Conservation (phyloP, 306 rosid genomes). For the Inga oerstediana region DNA sequence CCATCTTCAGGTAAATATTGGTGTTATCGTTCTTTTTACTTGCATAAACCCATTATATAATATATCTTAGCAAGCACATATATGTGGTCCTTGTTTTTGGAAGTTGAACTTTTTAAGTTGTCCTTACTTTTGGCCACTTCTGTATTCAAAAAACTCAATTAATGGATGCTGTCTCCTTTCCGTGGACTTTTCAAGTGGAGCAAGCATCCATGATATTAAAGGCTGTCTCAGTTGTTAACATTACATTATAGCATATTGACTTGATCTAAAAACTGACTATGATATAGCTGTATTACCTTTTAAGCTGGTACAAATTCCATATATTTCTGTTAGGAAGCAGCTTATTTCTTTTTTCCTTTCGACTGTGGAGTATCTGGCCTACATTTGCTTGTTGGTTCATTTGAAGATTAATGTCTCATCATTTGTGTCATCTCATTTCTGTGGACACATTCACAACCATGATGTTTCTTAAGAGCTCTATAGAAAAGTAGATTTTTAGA, state of each 20-base stretch:
- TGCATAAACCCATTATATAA: neutral
- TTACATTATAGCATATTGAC: neutral
- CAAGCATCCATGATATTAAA: slow-evolving; percentile 8
- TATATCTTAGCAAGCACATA: slow-evolving; percentile 1
- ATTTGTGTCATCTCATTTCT: neutral
- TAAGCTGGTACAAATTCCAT: neutral
- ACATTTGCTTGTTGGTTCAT: neutral
- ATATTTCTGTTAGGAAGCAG: neutral
- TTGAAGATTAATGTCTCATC: neutral
- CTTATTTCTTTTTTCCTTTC: neutral
- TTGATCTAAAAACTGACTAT: too few species aligned
- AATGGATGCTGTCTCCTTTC: slow-evolving; percentile 15
- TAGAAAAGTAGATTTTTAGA: neutral
- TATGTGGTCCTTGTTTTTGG: slow-evolving; percentile 5
- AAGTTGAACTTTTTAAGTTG: neutral
- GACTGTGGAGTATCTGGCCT: neutral
- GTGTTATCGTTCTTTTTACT: neutral
- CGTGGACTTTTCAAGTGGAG: slow-evolving; percentile 3
- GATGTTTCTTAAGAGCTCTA: neutral
- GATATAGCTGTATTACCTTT: neutral
- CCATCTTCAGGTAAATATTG: slow-evolving; percentile 68
- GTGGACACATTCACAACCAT: neutral
- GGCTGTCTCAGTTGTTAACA: neutral
- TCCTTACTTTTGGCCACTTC: neutral
- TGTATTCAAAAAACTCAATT: neutral